phyloP scores from a whole-genome alignment of 192 early-diverging fungal species.

The Backusella parvicylindrica region DNA sequence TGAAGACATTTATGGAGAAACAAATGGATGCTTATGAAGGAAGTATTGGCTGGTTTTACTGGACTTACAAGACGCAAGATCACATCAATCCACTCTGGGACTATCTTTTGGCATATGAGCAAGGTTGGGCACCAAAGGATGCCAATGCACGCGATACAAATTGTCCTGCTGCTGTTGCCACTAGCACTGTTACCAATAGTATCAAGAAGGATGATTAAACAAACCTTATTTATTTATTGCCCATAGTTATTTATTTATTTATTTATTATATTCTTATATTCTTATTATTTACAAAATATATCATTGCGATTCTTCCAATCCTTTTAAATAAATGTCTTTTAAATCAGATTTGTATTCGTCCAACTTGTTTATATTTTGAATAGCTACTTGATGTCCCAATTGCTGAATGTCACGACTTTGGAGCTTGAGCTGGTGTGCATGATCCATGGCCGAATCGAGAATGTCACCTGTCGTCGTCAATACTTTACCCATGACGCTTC shows the following conservation, averaged over 20 bases:
- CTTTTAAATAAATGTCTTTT: constrained; percentile 20
- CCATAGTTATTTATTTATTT: not conserved
- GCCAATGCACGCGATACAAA: constrained; percentile 25
- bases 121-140: constrained; percentile 65
- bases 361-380: constrained; percentile 25
- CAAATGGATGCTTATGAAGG: constrained; percentile 65
- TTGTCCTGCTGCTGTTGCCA: constrained; percentile 1
- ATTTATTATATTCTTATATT: not conserved
- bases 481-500: constrained; percentile 45
- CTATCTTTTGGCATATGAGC: constrained; percentile 58
- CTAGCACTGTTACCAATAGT: not conserved
- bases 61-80: constrained; percentile 69
- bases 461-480: constrained; percentile 48
- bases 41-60: constrained; percentile 64
- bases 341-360: constrained; percentile 29
- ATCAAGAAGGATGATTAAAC: not conserved
- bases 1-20: constrained; percentile 47
- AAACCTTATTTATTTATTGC: not conserved
- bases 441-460: constrained; percentile 36
- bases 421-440: constrained; percentile 28
- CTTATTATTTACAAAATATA: not conserved
- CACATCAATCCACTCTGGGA: constrained; percentile 67
- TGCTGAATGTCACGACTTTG: constrained; percentile 29
- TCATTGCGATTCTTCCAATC: constrained; percentile 1
- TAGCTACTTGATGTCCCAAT: constrained; percentile 26